Evolutionary conservation across 1,284 basidiomycete genomes (phyloP), one percentile per base, ranked within the genome.

Genomic region (Apiotrichum akiyoshidainum): DNA sequence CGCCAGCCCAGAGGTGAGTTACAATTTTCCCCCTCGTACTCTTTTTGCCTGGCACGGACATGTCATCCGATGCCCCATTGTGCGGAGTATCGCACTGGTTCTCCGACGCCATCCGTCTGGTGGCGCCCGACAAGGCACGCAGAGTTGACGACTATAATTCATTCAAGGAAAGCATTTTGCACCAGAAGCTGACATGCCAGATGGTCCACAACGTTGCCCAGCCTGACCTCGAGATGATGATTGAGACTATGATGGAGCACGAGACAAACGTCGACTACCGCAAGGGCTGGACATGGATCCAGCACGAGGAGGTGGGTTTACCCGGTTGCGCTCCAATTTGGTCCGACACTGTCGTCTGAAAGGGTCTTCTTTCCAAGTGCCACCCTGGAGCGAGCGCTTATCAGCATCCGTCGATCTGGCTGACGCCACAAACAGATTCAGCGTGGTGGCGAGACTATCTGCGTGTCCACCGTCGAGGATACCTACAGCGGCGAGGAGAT

Each of bases 131-230:
- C 40, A 16, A 17, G 40, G 8, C 40, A 44, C 42, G 12, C 11
- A 3, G 19, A 44, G 13, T 8, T 8, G 17, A 9, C 16, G 16
- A 5, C 17, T 16, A 41, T 41, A 16, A 3, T 37, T 3, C 11
- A 13, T 37, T 37, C 37, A 16, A 41, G 40, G 26, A 31, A 31
- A 31, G 26, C 26, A 31, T 7, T 7, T 4, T 31, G 26, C 7
- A 31, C 40, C n/a, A 12, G 8, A 41, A 1, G 45, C 47, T 55
- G 47, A 44, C 26, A n/a, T 16, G 9, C 16, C 46, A 67, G 65
- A 68, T 68, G 49, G 54, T 66, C n/a, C 67, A 68, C 61, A 68
- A 68, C 31, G 64, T 68, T 10, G 56, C 67, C 2, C 67, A 68
- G 54, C 67, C 67, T 13, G 67, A 68, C 46, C 58, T 68, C 21